These are phyloP conservation scores for Agrocybe chaxingu DNA, from an alignment of 768 basidiomycete species.

Conservation along the genomic window DNA sequence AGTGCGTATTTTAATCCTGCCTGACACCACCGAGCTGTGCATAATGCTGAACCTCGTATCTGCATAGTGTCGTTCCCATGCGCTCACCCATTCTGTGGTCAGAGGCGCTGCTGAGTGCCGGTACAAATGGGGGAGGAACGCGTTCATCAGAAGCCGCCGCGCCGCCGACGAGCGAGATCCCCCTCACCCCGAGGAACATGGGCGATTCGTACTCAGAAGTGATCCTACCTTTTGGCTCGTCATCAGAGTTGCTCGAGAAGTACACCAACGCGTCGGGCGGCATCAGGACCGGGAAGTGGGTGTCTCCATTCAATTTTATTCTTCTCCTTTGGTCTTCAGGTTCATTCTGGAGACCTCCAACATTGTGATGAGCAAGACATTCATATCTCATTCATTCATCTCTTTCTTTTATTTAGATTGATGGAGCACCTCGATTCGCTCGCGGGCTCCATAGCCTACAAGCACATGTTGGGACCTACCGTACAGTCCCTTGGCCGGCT, in stretches of 20 bases:
- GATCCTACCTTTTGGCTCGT: conserved; percentile 59
- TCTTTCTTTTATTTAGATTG: conserved; percentile 32
- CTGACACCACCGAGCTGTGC: background rate
- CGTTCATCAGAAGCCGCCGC: conserved; percentile 7
- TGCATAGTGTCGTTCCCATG: conserved; percentile 51
- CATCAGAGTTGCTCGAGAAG: conserved; percentile 56
- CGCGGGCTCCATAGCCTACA: conserved; percentile 83
- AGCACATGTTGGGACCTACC: conserved; percentile 70
- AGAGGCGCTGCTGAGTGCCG: conserved; percentile 48
- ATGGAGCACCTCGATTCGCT: conserved; percentile 83
- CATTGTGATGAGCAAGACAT: too few relatives aligned
- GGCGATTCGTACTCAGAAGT: conserved; percentile 70
- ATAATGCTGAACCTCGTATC: background rate
- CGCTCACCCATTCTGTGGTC: conserved; percentile 55
- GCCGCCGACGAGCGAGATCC: conserved; percentile 4
- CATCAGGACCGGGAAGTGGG: conserved; percentile 63
- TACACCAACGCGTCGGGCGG: conserved; percentile 72
- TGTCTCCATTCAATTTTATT: conserved; percentile 1
- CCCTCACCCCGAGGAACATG: conserved; percentile 42
- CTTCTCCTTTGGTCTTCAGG: background rate
- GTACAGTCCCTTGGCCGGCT: conserved; percentile 54
- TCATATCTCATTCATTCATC: too few relatives aligned
- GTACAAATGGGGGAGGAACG: conserved; percentile 14
- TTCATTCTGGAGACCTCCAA: background rate
- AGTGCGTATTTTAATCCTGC: conserved; percentile 29